A percentile compares a stretch with the other conserved stretches of the same genome.
phyloP scores from a whole-genome alignment of 768 basidiomycete species.

The Russula abietina region DNA sequence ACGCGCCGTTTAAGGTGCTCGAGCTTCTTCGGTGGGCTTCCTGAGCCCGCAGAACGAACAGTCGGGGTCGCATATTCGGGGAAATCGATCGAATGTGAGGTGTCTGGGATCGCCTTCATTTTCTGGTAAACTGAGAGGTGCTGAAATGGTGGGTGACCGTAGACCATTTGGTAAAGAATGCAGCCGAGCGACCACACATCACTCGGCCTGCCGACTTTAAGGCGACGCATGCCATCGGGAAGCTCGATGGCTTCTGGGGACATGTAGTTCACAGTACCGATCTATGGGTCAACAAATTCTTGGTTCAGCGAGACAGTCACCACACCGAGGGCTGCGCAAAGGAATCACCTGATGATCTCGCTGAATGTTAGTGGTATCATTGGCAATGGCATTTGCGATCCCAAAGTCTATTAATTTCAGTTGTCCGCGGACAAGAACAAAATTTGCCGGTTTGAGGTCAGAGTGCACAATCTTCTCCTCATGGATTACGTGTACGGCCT shows the following conservation, averaged over 20 bases:
- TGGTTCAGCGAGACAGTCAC: not conserved
- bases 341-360: constrained; percentile 80
- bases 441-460: constrained; percentile 97
- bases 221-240: constrained; percentile 76
- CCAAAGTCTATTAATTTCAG: constrained; percentile 98
- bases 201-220: constrained; percentile 92
- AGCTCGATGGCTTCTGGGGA: constrained; percentile 94
- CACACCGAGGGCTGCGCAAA: not conserved
- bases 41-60: constrained; percentile 29
- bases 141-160: constrained; percentile 89
- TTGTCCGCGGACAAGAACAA: constrained; percentile 90
- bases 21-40: constrained; percentile 47
- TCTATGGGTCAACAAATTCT: constrained; percentile 39
- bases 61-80: constrained; percentile 60
- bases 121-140: constrained; percentile 78
- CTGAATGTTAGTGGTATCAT: constrained; percentile 97
- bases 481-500: constrained; percentile 97
- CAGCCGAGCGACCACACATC: constrained; percentile 98
- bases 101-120: constrained; percentile 90
- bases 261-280: constrained; percentile 99
- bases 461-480: constrained; percentile 99
- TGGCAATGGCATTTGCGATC: constrained; percentile 98
- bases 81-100: constrained; percentile 71
- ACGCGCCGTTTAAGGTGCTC: constrained; percentile 71
- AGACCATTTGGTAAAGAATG: constrained; percentile 98